Base-by-base conservation (phyloP, 441 rosid species). In the California macrophylla region DNA sequence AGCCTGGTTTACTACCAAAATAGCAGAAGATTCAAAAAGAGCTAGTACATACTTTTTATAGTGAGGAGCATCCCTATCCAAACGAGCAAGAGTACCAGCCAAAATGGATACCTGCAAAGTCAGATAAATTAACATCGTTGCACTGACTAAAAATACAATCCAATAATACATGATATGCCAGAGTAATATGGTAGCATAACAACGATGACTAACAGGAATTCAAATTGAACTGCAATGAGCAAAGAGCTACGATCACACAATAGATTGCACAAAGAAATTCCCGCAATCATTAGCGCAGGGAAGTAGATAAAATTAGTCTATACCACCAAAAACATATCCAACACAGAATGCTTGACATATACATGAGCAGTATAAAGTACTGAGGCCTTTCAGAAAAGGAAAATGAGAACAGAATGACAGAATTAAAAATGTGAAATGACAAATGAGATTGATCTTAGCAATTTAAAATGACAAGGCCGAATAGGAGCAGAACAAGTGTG, bases 21-120 rank as follows among this genome's bases (percentile, higher is more conserved):
- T 60, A 56, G 63, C 32, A 60, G 28, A 60, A 10, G 16, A 24
- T 25, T 60, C 29, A 25, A 24, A 8, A 23, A 71, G 70, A 78
- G 64, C 66, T 18, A 61, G 24, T 12, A 76, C 86, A 64, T 86
- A 94, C 98, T 84, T 92, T 79, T 81, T 85, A 77, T 90, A 94
- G 42, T 80, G 87, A 71, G 97, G 98, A 78, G 97, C 98, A 83
- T 92, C 96, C 71, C 99, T 84, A 79, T 94, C 99, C 87, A 92
- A 83, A 76, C 98, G 98, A 70, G 97, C 97, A 69, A 92, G 85
- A 73, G 97, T 94, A 40, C 99, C 98, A 64, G 99, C 94, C 82
- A 94, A 82, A 78, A 94, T 92, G 16, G 98, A 94, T 68, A 94
- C 96, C 98, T 93, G 88, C 72, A 76, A 83, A 72, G 71, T 75